Evolutionary conservation across 129 eudicot species (phyloP), one percentile per base, ranked within the genome.

Genomic region (Sambucus nigra): DNA sequence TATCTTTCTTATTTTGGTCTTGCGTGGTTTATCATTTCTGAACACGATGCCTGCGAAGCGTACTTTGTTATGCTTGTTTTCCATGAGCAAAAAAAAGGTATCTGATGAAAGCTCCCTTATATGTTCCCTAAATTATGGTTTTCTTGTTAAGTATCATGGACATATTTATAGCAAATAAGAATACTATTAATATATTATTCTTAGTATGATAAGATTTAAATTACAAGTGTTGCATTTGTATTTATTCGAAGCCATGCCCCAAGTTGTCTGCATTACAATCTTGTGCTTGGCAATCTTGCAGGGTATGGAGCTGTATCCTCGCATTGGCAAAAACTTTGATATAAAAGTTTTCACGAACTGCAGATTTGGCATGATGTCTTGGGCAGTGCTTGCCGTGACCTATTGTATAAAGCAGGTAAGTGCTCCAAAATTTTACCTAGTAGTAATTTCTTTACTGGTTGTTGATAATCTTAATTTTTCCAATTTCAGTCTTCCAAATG

Each of bases 251-350:
- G 39, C 49, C 1, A 60, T 20, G 7, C 62, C 61, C 49, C 35
- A 7, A 35, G 38, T 46, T 22, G 27, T 31, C 3, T 47, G 26
- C 25, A 5, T 35, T 38, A 21, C n/a, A n/a, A n/a, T n/a, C n/a
- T n/a, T n/a, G n/a, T 63, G 39, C 11, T 68, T 55, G 47, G 54
- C 39, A 52, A 40, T 59, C 44, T 60, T 49, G 28, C 59, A 89
- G 98, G 98, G 98, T 23, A 89, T 89, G 98, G 98, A 89, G 71
- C 78, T 89, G 35, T 89, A 89, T 82, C 98, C 98, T 58, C 88
- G 98, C 25, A 89, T 89, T 52, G 98, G 98, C 57, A 85, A 86
- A 73, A 69, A 72, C 70, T 82, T 91, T 15, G 98, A 85, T 69
- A 86, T 85, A 60, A 91, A 85, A 75, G 95, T 91, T 42, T 85